Base-by-base conservation (phyloP, 2,329 filamentous ascomycete species). In the Tolypocladium pustulatum region DNA sequence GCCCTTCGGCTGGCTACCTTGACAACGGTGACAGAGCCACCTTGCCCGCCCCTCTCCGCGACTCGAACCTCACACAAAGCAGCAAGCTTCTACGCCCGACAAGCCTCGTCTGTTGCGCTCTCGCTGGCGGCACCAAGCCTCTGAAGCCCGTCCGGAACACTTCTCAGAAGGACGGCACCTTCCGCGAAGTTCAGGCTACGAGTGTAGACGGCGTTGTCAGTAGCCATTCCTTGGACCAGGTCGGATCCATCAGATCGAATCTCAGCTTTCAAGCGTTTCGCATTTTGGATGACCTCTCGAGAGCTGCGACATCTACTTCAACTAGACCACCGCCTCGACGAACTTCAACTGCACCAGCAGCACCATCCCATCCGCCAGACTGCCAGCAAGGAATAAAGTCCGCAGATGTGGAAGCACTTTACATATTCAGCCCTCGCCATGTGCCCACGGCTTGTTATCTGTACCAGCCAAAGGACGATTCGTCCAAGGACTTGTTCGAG, bases 381-480 rank as follows among this genome's bases (percentile, higher is more conserved):
- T 22, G 27, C 15, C 36, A 36, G 5, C n/a, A 22, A 15, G 17
- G 15, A 37, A 52, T 10, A 30, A 49, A 20, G 17, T 25, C 13
- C 17, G 36, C 36, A 32, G 37, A 36, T 1, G 34, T 55, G 7
- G 60, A 60, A 34, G 56, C 59, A 20, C 53, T 60, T 5, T 63
- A 63, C 43, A 58, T 63, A 20, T 57, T 62, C 55, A 62, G 56
- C 15, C 58, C 62, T 36, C 58, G 27, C 10, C 51, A 56, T 22
- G 55, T 51, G 6, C 22, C 40, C 7, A 51, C 27, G 8, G 62
- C 61, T 15, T 62, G 57, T 58, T 61, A 58, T 54, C 15, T 63
- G 10, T 61, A 57, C 32, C 54, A 54, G 12, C 32, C 27, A n/a
- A 59, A 59, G 20, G 32, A 43, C 13, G 34, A 41, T 40, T 37